phyloP scores from a whole-genome alignment of 2,329 filamentous ascomycete genomes.

The Xylariomycetidae sp. region DNA sequence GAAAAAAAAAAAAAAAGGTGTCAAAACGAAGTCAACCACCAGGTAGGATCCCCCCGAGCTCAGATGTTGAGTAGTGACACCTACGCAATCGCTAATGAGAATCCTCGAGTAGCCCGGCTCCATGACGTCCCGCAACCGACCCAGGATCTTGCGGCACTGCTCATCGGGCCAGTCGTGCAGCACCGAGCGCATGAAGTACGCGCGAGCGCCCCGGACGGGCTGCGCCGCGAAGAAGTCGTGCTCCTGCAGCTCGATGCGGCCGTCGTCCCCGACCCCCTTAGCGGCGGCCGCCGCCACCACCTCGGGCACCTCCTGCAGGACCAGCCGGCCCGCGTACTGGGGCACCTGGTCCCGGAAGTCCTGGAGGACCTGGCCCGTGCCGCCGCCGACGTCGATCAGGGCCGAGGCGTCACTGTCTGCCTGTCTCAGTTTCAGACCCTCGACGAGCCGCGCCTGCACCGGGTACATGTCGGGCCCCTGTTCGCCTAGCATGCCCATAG shows the following conservation, averaged over 20 bases:
- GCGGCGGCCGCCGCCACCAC: conserved; percentile 5
- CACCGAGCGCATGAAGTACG: conserved; percentile 22
- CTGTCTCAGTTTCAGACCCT: conserved; percentile 4
- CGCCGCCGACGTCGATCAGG: conserved; percentile 14
- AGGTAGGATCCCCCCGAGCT: too few relatives aligned
- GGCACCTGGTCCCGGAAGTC: conserved; percentile 6
- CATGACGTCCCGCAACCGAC: conserved; percentile 10
- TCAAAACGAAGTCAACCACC: too few relatives aligned
- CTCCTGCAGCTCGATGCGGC: conserved; percentile 5
- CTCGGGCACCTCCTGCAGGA: conserved; percentile 12
- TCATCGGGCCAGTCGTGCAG: conserved; percentile 33
- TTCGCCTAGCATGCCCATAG: conserved; percentile 16
- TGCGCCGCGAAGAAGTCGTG: conserved; percentile 27
- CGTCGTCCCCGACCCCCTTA: conserved; percentile 1
- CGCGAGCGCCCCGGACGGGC: conserved; percentile 21
- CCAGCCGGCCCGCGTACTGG: conserved; percentile 7
- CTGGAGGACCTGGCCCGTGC: conserved; percentile 10
- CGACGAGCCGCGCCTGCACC: conserved; percentile 4
- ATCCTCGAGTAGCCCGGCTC: conserved; percentile 14
- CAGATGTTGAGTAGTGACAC: conserved; percentile 1
- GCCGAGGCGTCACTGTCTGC: conserved; percentile 4
- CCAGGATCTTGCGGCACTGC: conserved; percentile 11
- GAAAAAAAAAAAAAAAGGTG: background rate
- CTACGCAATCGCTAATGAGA: conserved; percentile 11
- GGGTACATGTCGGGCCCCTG: conserved; percentile 9